Evolutionary conservation across 164 flowering plant genomes (phyloP).

Genomic region (Buxus sempervirens): DNA sequence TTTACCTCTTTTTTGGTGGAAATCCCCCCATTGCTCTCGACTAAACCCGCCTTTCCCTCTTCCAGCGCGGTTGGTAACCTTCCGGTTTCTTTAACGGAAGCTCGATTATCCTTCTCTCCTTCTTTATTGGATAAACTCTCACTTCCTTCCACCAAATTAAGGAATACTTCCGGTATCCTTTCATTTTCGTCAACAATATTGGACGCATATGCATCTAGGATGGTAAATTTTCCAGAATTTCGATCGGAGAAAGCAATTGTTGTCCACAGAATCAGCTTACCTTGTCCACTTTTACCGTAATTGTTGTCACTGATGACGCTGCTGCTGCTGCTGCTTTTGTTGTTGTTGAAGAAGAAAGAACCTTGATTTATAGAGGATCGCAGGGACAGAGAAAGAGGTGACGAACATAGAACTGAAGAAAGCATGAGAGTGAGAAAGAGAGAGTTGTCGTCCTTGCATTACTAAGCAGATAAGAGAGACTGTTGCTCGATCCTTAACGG

Average conservation of each 20-base stretch:
- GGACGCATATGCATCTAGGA: background rate
- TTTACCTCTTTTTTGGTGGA: background rate
- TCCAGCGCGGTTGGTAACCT: background rate
- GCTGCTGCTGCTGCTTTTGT: no score
- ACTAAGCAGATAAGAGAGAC: no score
- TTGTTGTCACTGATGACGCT: background rate
- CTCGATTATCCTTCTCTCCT: no score
- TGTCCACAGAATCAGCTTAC: constrained; percentile 16
- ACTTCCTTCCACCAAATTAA: background rate
- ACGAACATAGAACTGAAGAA: constrained; percentile 13
- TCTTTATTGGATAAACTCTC: no score
- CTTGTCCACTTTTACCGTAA: constrained; percentile 6
- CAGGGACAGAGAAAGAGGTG: constrained; percentile 5
- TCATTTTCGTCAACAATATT: background rate
- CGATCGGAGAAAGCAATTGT: constrained; percentile 9
- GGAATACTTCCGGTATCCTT: constrained; percentile 4
- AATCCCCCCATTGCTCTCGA: background rate
- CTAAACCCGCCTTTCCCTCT: background rate
- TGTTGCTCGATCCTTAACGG: no score
- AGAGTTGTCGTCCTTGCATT: no score
- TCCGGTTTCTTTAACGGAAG: no score
- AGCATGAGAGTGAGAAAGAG: constrained; percentile 2
- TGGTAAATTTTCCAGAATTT: constrained; percentile 2
- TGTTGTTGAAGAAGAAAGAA: constrained; percentile 2
- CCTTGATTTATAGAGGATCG: background rate